Base-by-base conservation (phyloP, 805 yeast genomes). In the Cyberlindnera xishuangbannaensis region DNA sequence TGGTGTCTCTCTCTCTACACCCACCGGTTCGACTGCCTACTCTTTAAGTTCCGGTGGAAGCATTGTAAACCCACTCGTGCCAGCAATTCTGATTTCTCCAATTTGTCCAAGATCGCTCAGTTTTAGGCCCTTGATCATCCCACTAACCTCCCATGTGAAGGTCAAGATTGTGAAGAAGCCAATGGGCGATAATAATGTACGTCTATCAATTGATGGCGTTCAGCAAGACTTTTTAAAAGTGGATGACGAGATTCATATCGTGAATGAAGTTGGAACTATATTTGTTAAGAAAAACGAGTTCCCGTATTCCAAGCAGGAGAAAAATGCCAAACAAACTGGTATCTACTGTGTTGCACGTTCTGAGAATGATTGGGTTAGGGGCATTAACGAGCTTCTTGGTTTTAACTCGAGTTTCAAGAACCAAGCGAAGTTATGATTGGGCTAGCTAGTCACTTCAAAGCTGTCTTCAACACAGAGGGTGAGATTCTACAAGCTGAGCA, bases 1-100 rank as follows among this genome's bases (percentile, higher is more conserved):
- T 58, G 97, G 97, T 24, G 70, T 88, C 7, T 74, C 78, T 5
- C 67, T 86, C 28, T 71, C 92, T 3, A 83, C 97, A 0, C 97
- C 97, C 13, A 88, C 97, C 0, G 97, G 97, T 0, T 84, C 95
- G 8, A 88, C 97, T 0, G 96, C 97, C 0, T 88, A 88, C 52
- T 83, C 95, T 1, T 62, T 88, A 33, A 74, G 85, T 18, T 76
- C 95, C 1, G 97, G 97, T 11, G 97, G 97, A 2, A 77, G 95
- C 11, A 88, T 88, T 39, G 90, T 85, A 2, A 94, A 88, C 44
- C 97, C 97, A 0, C 61, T 78, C 33, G 95, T 88, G 7, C 81
- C 86, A 12, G 80, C 92, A 40, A 78, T 85, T 9, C 61, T 88
- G 29, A 57, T 88, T 20, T 83, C 96, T 0, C 97, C 97, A 9